Base-by-base conservation (phyloP, 805 yeast species). In the Groenewaldozyma tartarivorans region DNA sequence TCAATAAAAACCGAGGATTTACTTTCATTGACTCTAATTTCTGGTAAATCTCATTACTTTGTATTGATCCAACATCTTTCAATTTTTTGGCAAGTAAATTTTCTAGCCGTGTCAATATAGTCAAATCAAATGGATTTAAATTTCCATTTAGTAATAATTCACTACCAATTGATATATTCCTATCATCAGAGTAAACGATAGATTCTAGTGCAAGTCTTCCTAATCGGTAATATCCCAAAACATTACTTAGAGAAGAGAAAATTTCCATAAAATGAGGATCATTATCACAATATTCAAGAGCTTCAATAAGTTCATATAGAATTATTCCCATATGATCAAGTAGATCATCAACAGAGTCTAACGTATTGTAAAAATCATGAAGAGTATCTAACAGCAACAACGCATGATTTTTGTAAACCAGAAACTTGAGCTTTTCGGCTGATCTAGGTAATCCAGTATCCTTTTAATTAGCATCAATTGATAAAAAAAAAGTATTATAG, bases 331-430 rank as follows among this genome's bases (percentile, higher is more conserved):
- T 59, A 9, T 71, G 58, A 1, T 49, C 38, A 1, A 43, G 41
- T 29, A 51, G 48, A 37, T 50, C 52, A 1, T 52, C 48, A 3
- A 64, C 46, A 33, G 61, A 66, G 3, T 38, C 47, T 0, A 40
- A 42, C 13, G 40, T 47, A 17, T 51, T 52, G 16, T 48, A 40
- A 16, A 52, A 53, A 4, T 49, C 39, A 9, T 58, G 48, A 7
- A 71, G 48, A 39, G 58, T 56, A 22, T 69, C 64, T 20, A 82
- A 69, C 45, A 77, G 72, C 24, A 85, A 68, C 50, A 85, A 69
- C 0, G 95, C 96, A 43, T 94, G 64, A 55, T 90, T 92, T 48
- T 96, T 71, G 55, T 77, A 77, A 1, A 81, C 80, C 49, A 92
- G 64, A 53, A 83, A 87, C 39, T 94, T 71, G 26, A 92, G 65